Evolutionary conservation across 2,329 filamentous ascomycete species (phyloP).

Genomic region (Ophiosphaerella korrae): DNA sequence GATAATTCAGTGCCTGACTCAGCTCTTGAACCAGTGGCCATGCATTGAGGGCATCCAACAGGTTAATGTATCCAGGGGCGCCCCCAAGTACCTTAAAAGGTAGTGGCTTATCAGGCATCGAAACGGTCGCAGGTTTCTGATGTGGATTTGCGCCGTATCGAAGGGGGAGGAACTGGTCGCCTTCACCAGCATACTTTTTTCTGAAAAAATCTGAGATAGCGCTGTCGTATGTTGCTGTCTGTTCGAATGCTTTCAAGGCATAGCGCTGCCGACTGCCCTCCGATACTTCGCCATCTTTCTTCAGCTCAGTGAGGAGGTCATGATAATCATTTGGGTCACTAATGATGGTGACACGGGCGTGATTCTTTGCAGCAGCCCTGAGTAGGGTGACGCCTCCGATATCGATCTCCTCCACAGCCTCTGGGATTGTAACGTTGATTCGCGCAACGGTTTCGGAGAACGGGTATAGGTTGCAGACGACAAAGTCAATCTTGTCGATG

Average conservation of each 20-base stretch:
- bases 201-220: constrained; percentile 98
- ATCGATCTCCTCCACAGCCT: constrained; percentile 98
- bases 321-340: constrained; percentile 93
- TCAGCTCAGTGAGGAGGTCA: constrained; percentile 89
- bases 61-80: constrained; percentile 94
- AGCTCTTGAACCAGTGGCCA: constrained; percentile 98
- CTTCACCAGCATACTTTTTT: constrained; percentile 89
- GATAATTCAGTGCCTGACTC: constrained; percentile 82
- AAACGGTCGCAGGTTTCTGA: constrained; percentile 94
- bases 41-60: constrained; percentile 93
- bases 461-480: constrained; percentile 94
- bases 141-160: constrained; percentile 97
- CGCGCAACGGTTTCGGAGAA: constrained; percentile 99
- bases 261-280: constrained; percentile 85
- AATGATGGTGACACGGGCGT: constrained; percentile 91
- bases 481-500: constrained; percentile 51
- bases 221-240: constrained; percentile 94
- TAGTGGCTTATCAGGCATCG: constrained; percentile 70
- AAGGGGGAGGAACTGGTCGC: constrained; percentile 80
- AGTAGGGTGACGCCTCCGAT: constrained; percentile 95
- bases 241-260: constrained; percentile 96
- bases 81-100: constrained; percentile 96
- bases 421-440: constrained; percentile 93
- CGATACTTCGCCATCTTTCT: constrained; percentile 82
- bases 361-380: constrained; percentile 97